Base-by-base conservation (phyloP, 495 filamentous ascomycete genomes). In the Penicillium egyptiacum region DNA sequence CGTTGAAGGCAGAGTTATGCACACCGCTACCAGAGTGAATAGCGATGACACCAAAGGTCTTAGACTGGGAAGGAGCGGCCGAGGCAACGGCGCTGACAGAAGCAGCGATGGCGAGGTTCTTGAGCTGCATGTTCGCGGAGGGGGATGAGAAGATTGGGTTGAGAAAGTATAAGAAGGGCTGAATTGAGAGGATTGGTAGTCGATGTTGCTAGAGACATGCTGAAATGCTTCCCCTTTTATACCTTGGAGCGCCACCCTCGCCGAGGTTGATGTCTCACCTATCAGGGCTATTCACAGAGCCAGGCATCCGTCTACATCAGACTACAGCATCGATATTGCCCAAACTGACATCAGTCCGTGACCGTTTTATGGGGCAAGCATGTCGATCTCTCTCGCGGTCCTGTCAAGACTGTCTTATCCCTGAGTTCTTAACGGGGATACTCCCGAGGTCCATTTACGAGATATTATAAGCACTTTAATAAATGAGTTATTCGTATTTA, bases 21-120 rank as follows among this genome's bases (percentile, higher is more conserved):
- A 81, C 74, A 10, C 57, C 68, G 46, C 65, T 74, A 39, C 67
- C 78, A 9, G 79, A 81, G 42, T 73, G 73, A 39, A 81, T 74
- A 44, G 79, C 62, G 62, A 81, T 67, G 39, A 83, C 52, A 55
- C 70, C 67, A 57, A 83, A 83, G 43, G 69, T 67, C 17, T 54
- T 48, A 25, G 58, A 51, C 51, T 63, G 44, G 49, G 66, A 59
- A 16, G 64, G 70, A 22, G 59, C 41, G 42, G 71, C 69, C 17
- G 61, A 39, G 41, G 59, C 65, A 45, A 62, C 64, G 48, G 60
- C 59, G 33, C 64, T 64, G n/a, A 66, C 51, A 9, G 59, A 62
- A 33, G 60, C 64, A 44, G 66, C 62, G 49, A 66, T 50, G 39
- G 62, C 25, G 26, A 68, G 20, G 42, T 53, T 63, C 54, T 62